Evolutionary conservation across 2,329 filamentous ascomycete genomes (phyloP), one percentile per base, ranked within the genome.

Genomic region (Colletotrichum sp.): DNA sequence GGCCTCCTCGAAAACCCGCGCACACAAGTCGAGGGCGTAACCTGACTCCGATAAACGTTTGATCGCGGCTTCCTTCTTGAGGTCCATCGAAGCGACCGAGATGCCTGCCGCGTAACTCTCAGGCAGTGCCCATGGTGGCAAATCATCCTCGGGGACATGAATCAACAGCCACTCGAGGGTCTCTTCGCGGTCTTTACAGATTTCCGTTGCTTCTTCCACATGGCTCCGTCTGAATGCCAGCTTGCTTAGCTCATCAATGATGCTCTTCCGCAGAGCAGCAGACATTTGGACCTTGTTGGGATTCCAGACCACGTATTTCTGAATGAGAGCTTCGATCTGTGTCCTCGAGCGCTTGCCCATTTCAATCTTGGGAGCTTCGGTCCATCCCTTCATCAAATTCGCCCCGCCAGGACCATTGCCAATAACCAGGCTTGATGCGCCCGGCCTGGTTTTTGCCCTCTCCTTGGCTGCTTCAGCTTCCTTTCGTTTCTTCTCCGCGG

Each of bases 101-200:
- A 99, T 93, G 26, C 97, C 97, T 32, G 96, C 96, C 13, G 94
- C 93, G 83, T 99, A 99, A 77, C 93, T 94, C 84, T 98, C 96
- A 0, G 97, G 97, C 57, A 99, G 87, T 79, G 95, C 95, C 96
- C 96, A 99, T 8, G 91, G 88, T 2, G 97, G 97, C n/a, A 99
- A 87, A 81, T 99, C 97, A 82, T 99, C 97, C 82, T 99, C 97
- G 2, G 97, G 97, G 4, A 99, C 96, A 84, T 99, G 96, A 67
- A 99, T 96, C 65, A 99, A 90, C 18, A 99, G 90, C 97, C 97
- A 99, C 83, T 99, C 96, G 4, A 99, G 89, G 18, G 95, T 93
- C 85, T 99, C 97, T 82, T 98, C 96, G 34, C 94, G 91, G 82
- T 98, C 96, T 83, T 96, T 98, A 86, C 96, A 98, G 80, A 96